phyloP scores from a whole-genome alignment of 1,139 yeast species.

The Pichia sp. region DNA sequence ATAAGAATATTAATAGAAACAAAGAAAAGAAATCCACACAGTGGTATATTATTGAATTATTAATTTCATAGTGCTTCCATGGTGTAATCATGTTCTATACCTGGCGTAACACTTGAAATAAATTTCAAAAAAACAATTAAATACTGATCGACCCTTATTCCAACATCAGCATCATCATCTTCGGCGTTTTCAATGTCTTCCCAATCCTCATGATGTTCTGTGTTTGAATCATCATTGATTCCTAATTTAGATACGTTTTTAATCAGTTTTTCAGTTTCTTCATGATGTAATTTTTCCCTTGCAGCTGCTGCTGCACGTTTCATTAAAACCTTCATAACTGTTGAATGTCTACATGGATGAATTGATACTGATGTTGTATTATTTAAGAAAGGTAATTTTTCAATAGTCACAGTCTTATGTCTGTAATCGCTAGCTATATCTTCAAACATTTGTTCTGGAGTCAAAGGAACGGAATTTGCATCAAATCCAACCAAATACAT shows the following conservation, averaged over 20 bases:
- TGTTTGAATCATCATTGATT: constrained; percentile 20
- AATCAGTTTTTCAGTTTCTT: constrained; percentile 28
- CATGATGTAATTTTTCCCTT: constrained; percentile 35
- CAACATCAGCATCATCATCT: constrained; percentile 34
- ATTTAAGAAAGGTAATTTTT: constrained; percentile 76
- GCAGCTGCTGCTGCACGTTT: constrained; percentile 55
- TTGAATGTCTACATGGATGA: constrained; percentile 94
- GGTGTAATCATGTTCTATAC: constrained; percentile 93
- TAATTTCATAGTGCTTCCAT: constrained; percentile 68
- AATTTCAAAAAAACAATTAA: constrained; percentile 83
- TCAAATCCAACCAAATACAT: constrained; percentile 86
- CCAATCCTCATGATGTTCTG: constrained; percentile 36
- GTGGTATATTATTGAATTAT: constrained; percentile 5
- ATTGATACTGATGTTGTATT: constrained; percentile 82
- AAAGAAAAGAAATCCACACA: too few species aligned
- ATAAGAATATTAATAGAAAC: too few species aligned
- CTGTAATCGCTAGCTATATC: constrained; percentile 89
- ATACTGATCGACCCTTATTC: constrained; percentile 84
- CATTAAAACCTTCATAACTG: constrained; percentile 86
- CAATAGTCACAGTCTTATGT: constrained; percentile 95
- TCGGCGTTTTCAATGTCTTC: constrained; percentile 37
- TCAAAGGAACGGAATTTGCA: constrained; percentile 74
- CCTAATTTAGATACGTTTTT: constrained; percentile 40
- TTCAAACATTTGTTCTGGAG: constrained; percentile 89
- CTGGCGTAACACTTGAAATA: constrained; percentile 95